Conservation (phyloP, 108 stramenopile genomes). For the Hondaea fermentalgiana region DNA sequence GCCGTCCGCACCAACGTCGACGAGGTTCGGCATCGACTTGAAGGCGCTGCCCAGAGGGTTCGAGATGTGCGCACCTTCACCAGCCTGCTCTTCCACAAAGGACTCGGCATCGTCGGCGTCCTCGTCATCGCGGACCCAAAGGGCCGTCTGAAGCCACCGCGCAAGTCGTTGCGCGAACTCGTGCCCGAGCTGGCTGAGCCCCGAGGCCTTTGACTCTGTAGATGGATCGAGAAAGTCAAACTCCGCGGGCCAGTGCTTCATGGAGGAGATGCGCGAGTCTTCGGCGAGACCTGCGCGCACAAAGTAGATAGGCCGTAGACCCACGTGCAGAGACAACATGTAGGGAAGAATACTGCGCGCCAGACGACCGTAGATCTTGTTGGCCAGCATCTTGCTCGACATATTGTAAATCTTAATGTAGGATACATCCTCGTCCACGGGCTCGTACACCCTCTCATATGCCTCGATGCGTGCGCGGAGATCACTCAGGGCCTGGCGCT, state of each 20-base stretch:
- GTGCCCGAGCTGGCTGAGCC: neutral
- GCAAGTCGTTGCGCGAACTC: neutral
- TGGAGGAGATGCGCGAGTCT: neutral
- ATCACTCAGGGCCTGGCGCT: neutral
- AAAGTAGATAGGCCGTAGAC: neutral
- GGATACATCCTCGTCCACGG: slow-evolving; percentile 14
- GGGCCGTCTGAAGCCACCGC: neutral
- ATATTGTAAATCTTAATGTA: slow-evolving; percentile 25
- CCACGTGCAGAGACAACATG: slow-evolving; percentile 21
- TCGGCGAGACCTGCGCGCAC: slow-evolving; percentile 12
- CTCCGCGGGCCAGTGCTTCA: neutral
- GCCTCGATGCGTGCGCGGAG: neutral
- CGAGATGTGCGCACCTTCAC: neutral
- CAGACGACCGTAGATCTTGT: neutral
- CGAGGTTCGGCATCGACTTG: neutral
- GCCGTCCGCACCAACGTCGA: neutral
- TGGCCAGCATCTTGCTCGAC: neutral
- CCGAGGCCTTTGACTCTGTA: slow-evolving; percentile 7
- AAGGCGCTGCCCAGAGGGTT: neutral
- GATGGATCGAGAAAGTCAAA: slow-evolving; percentile 14
- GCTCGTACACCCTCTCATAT: slow-evolving; percentile 19
- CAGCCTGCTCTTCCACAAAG: neutral
- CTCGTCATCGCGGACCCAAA: neutral
- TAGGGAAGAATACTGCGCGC: neutral
- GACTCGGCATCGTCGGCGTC: neutral